Conservation (phyloP, 805 yeast species). For the Yarrowia keelungensis region DNA sequence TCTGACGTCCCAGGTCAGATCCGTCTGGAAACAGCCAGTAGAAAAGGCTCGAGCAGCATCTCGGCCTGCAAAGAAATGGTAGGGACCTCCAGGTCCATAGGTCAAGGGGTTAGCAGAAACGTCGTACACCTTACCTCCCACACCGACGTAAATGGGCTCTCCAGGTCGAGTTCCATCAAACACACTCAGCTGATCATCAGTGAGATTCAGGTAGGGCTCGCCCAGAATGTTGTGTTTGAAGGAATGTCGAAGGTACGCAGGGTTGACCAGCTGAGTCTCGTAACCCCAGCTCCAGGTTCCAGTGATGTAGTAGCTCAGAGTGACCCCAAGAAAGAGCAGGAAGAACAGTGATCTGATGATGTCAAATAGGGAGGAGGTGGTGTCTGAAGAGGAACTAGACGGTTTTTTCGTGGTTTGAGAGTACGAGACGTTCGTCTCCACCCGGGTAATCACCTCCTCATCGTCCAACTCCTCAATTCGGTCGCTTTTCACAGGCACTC, state of each 20-base stretch:
- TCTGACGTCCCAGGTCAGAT: conserved; percentile 70
- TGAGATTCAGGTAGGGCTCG: conserved; percentile 49
- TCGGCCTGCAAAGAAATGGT: conserved; percentile 63
- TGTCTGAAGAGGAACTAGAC: background rate
- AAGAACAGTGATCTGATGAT: conserved; percentile 57
- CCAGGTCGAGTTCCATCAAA: conserved; percentile 59
- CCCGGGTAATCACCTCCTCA: conserved; percentile 10
- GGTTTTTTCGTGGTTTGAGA: background rate
- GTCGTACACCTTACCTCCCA: conserved; percentile 69
- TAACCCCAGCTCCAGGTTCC: conserved; percentile 67
- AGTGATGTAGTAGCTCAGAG: conserved; percentile 66
- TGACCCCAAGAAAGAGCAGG: conserved; percentile 55
- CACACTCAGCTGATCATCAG: conserved; percentile 56
- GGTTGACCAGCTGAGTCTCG: conserved; percentile 58
- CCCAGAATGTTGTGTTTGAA: conserved; percentile 40
- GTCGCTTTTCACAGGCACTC: conserved; percentile 18
- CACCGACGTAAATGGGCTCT: conserved; percentile 64
- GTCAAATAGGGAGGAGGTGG: conserved; percentile 47
- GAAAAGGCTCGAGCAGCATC: conserved; percentile 74
- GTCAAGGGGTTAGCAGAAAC: conserved; percentile 59
- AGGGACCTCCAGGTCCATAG: conserved; percentile 67
- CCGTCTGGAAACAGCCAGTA: conserved; percentile 71
- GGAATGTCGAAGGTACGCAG: conserved; percentile 52
- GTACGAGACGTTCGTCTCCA: background rate
- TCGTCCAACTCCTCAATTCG: conserved; percentile 30